Evolutionary conservation across 2,329 filamentous ascomycete species (phyloP), one percentile per base, ranked within the genome.

Genomic region (Boeremia lycopersici): DNA sequence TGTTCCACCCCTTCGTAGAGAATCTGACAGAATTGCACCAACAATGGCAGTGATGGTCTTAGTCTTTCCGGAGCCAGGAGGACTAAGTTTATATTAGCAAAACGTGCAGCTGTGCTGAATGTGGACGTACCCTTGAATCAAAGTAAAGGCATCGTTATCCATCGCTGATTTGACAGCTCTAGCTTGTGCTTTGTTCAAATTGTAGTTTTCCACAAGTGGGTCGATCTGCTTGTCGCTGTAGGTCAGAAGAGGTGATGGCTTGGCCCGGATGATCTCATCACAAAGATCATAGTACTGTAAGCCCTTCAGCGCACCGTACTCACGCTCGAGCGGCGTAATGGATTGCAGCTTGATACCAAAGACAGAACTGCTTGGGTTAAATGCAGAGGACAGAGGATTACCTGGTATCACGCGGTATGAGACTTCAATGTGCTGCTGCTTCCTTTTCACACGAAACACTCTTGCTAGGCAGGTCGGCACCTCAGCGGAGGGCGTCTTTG

Each of bases 1-100:
- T 12, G 82, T 79, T 8, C 79, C 82, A 35, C 78, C 77, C 23
- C 73, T 67, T 46, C 79, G 78, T 47, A 85, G 81, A 44, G 65
- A 80, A 34, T 84, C 83, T 6, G 86, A 89, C 39, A 96, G 75
- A 13, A 99, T 80, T 33, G 91, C 90, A 31, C 95, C 95, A 23
- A 98, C 93, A 81, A 99, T 96, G 29, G 93, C 95, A 51, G 96
- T 86, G 57, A 99, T 99, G 0, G 95, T 99, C 74, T 99, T 99
- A 0, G 95, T 99, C 78, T 99, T 99, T 70, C 93, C 95, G 4
- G 95, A 97, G 74, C 95, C 95, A 1, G 95, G 95, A 45, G 95
- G 95, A 50, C 91, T 88, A 45, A 39, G 26, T 13, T 51, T 35
- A 49, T 6, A 42, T 64, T 61, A 73, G 72, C 57, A 53, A 56